Evolutionary conservation across 2,329 filamentous ascomycete species (phyloP).

Genomic region (Alternaria sp.): DNA sequence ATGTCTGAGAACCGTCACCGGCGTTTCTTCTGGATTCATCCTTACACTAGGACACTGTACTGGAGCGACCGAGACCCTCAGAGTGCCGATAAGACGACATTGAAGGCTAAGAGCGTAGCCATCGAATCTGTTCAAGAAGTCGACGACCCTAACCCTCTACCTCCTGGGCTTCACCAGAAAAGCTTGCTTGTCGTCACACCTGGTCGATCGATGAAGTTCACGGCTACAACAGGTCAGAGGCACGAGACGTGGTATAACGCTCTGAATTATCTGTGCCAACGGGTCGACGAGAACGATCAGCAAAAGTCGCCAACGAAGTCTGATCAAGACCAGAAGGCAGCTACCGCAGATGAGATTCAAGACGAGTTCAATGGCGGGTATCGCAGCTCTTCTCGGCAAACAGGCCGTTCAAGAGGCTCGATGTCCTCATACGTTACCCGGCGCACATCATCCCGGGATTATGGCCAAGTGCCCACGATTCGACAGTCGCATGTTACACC

Average conservation of each 20-base stretch:
- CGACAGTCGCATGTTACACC: slow-evolving; percentile 53
- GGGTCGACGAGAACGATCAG: slow-evolving; percentile 62
- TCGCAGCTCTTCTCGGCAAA: slow-evolving; percentile 59
- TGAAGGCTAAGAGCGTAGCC: slow-evolving; percentile 85
- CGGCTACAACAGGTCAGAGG: slow-evolving; percentile 87
- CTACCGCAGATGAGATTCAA: slow-evolving; percentile 65
- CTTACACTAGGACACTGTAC: slow-evolving; percentile 94
- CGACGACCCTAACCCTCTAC: slow-evolving; percentile 92
- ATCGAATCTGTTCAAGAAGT: slow-evolving; percentile 94
- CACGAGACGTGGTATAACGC: slow-evolving; percentile 99
- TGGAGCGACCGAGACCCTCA: slow-evolving; percentile 94
- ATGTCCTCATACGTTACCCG: slow-evolving; percentile 81
- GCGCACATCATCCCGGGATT: slow-evolving; percentile 46
- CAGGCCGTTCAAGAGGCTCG: slow-evolving; percentile 64
- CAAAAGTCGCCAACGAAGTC: slow-evolving; percentile 6
- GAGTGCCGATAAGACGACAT: slow-evolving; percentile 75
- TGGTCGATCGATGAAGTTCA: slow-evolving; percentile 89
- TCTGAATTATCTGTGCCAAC: slow-evolving; percentile 86
- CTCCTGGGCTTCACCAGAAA: slow-evolving; percentile 92
- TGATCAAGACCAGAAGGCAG: slow-evolving; percentile 56
- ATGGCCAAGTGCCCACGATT: slow-evolving; percentile 50
- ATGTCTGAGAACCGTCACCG: slow-evolving; percentile 90
- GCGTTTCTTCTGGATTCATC: slow-evolving; percentile 99
- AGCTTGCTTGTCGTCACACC: slow-evolving; percentile 90
- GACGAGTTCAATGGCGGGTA: slow-evolving; percentile 77